Percentiles rank a stretch among this genome's conserved stretches.
These are phyloP conservation scores for Stagonosporopsis rhizophila DNA, from an alignment of 2,329 filamentous ascomycete genomes.

Conservation along the genomic window DNA sequence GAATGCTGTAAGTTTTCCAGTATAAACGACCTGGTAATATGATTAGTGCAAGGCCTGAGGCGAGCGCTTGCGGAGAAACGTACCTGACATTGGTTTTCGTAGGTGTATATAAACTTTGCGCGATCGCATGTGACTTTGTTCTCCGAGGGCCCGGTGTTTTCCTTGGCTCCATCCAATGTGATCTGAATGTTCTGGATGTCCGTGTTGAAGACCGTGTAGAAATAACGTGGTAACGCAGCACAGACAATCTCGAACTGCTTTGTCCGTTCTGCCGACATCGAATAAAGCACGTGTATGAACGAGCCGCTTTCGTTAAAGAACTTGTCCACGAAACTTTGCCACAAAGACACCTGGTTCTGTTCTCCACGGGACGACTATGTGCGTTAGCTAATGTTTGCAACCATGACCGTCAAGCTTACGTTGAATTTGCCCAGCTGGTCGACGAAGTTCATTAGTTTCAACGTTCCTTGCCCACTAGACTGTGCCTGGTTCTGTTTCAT, in stretches of 20 bases:
- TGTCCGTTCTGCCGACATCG: slow-evolving; percentile 62
- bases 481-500: slow-evolving; percentile 40
- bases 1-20: slow-evolving; percentile 77
- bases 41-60: slow-evolving; percentile 14
- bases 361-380: slow-evolving; percentile 45
- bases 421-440: slow-evolving; percentile 64
- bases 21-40: slow-evolving; percentile 70
- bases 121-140: slow-evolving; percentile 78
- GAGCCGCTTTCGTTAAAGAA: slow-evolving; percentile 83
- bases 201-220: slow-evolving; percentile 86
- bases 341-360: slow-evolving; percentile 72
- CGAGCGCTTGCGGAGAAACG: slow-evolving; percentile 40
- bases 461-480: slow-evolving; percentile 50
- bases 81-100: slow-evolving; percentile 82
- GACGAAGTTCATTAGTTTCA: slow-evolving; percentile 63
- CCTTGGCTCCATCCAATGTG: slow-evolving; percentile 73
- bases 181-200: slow-evolving; percentile 85
- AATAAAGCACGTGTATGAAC: slow-evolving; percentile 73
- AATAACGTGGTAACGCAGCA: slow-evolving; percentile 84
- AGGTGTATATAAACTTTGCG: slow-evolving; percentile 88
- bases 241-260: slow-evolving; percentile 89
- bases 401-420: slow-evolving; percentile 53
- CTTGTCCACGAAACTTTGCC: slow-evolving; percentile 78
- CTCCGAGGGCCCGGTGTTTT: slow-evolving; percentile 66
- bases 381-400: slow-evolving; percentile 8